These are phyloP conservation scores for Umbellularia californica DNA, from an alignment of 164 flowering plant genomes.

Conservation along the genomic window DNA sequence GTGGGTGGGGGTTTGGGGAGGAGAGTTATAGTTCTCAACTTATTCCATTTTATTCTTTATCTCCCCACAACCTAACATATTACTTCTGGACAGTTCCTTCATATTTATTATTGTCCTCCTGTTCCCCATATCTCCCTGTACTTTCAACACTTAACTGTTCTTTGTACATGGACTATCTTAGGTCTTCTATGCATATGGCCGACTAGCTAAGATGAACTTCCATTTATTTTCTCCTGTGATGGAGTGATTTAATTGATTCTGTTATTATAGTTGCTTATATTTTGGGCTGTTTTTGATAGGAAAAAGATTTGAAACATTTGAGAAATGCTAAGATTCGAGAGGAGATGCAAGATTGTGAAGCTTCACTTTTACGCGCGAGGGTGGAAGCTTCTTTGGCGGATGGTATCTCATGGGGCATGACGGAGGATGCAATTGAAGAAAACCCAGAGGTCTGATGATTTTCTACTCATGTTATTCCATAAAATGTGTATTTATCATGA, in stretches of 20 bases:
- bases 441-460: conserved; percentile 54
- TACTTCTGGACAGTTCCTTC: no score
- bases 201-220: no score
- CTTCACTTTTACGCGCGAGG: conserved; percentile 81
- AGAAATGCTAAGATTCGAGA: conserved; percentile 46
- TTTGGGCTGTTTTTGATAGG: conserved; percentile 33
- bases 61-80: no score
- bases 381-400: conserved; percentile 73
- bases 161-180: no score
- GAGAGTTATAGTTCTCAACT: no score
- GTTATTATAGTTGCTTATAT: background rate
- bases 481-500: background rate
- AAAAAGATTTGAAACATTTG: conserved; percentile 45
- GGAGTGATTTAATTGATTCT: background rate
- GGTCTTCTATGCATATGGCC: no score
- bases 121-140: no score
- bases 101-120: no score
- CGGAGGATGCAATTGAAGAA: conserved; percentile 95
- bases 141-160: no score
- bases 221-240: background rate
- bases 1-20: no score
- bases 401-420: conserved; percentile 97
- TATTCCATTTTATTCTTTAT: no score
- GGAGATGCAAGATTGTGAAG: conserved; percentile 72
- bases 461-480: background rate